A percentile compares a stretch with the other conserved stretches of the same genome.
phyloP scores from a whole-genome alignment of 345 rosid genomes.

The Balakata baccata region DNA sequence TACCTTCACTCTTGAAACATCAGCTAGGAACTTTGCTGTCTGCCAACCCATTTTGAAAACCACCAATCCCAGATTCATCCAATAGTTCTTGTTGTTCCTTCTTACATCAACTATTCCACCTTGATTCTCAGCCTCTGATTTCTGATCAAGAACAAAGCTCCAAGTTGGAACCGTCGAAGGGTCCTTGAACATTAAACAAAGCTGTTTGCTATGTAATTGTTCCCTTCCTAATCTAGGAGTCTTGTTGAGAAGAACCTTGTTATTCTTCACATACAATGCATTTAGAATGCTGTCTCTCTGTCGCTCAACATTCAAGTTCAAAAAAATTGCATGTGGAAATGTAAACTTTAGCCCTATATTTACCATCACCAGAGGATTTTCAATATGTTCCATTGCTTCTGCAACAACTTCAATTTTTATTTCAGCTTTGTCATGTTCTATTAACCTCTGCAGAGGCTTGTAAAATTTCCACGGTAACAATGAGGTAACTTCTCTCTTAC shows the following conservation, averaged over 20 bases:
- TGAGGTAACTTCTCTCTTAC: background rate
- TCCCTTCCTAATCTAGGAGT: background rate
- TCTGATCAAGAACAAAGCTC: background rate
- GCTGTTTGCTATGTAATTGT: background rate
- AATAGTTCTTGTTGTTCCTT: background rate
- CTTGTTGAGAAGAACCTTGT: background rate
- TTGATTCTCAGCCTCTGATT: background rate
- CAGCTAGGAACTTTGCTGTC: background rate
- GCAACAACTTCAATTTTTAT: background rate
- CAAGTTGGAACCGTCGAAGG: background rate
- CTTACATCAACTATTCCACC: background rate
- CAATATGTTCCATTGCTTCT: background rate
- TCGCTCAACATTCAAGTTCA: constrained; percentile 6
- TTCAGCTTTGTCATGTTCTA: background rate
- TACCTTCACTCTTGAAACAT: background rate
- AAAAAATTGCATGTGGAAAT: background rate
- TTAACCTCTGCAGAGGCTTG: background rate
- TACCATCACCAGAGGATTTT: background rate
- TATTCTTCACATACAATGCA: background rate
- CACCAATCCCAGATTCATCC: background rate
- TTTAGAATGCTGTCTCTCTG: background rate
- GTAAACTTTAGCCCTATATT: background rate
- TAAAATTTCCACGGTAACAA: constrained; percentile 9
- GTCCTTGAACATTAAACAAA: background rate
- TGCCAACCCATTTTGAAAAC: background rate